Percentiles rank a stretch among this genome's conserved stretches.
Conservation (phyloP, 2,329 filamentous ascomycete species). For the Trichoderma semiorbis region DNA sequence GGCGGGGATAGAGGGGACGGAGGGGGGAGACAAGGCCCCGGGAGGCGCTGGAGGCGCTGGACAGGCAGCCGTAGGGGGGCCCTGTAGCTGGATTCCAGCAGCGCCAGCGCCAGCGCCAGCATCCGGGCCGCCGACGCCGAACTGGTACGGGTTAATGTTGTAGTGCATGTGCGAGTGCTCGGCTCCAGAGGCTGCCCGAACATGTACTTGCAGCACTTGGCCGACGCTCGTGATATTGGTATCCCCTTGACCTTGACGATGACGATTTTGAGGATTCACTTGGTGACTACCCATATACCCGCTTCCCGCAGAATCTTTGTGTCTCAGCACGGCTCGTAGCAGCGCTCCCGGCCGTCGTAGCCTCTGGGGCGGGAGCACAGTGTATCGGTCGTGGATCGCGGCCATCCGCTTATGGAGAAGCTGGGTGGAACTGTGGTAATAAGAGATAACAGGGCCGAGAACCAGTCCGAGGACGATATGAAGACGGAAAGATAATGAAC, state of each 20-base stretch:
- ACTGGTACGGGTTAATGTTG: background rate
- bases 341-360: slow-evolving; percentile 19
- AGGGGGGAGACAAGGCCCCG: background rate
- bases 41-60: slow-evolving; percentile 1
- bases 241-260: background rate
- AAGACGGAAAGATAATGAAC: background rate
- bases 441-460: background rate
- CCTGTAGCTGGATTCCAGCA: background rate
- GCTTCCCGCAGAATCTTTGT: slow-evolving; percentile 16
- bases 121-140: slow-evolving; percentile 1
- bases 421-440: background rate
- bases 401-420: slow-evolving; percentile 16
- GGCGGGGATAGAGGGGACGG: background rate
- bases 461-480: background rate
- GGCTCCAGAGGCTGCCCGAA: background rate
- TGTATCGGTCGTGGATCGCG: slow-evolving; percentile 17
- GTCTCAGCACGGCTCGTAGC: slow-evolving; percentile 17
- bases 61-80: slow-evolving; percentile 3
- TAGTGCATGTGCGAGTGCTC: background rate
- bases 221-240: background rate
- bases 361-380: slow-evolving; percentile 17
- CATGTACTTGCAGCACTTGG: background rate
- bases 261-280: background rate
- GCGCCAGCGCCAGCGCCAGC: background rate
- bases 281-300: background rate